Evolutionary conservation across 192 early-diverging fungal species (phyloP).

Genomic region (Dimargaris cristalligena): DNA sequence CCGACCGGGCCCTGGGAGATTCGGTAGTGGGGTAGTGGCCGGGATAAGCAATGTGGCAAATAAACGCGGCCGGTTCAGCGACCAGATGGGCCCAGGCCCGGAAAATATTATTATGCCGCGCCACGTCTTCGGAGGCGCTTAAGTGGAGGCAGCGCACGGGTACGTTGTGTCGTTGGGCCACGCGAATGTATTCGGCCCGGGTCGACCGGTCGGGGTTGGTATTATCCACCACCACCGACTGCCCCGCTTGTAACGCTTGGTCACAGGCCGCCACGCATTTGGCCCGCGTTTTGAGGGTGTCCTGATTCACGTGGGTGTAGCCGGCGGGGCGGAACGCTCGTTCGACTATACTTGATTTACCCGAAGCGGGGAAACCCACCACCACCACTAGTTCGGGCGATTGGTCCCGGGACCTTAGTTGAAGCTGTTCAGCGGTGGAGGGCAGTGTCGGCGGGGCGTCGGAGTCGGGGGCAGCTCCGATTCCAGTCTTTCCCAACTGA

Average conservation of each 20-base stretch:
- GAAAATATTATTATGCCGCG: neutral
- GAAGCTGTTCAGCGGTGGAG: neutral
- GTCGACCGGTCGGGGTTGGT: slow-evolving; percentile 56
- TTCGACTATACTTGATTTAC: neutral
- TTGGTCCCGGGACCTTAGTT: neutral
- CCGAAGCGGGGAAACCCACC: slow-evolving; percentile 9
- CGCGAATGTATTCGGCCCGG: slow-evolving; percentile 40
- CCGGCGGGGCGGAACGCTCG: neutral
- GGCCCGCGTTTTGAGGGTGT: neutral
- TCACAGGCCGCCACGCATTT: neutral
- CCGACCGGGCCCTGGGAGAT: neutral
- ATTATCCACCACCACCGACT: slow-evolving; percentile 58
- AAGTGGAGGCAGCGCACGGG: slow-evolving; percentile 4
- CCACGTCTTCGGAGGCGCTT: neutral
- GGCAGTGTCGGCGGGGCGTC: too few species aligned
- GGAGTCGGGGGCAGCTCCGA: too few species aligned
- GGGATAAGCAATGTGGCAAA: neutral
- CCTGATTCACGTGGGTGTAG: slow-evolving; percentile 8
- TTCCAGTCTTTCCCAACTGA: too few species aligned
- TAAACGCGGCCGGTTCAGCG: neutral
- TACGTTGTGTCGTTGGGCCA: slow-evolving; percentile 28
- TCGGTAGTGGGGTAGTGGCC: neutral
- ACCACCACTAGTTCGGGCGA: neutral
- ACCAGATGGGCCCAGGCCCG: neutral
- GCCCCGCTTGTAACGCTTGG: slow-evolving; percentile 13